Evolutionary conservation across 495 filamentous ascomycete species (phyloP).

Genomic region (Glonium stellatum): DNA sequence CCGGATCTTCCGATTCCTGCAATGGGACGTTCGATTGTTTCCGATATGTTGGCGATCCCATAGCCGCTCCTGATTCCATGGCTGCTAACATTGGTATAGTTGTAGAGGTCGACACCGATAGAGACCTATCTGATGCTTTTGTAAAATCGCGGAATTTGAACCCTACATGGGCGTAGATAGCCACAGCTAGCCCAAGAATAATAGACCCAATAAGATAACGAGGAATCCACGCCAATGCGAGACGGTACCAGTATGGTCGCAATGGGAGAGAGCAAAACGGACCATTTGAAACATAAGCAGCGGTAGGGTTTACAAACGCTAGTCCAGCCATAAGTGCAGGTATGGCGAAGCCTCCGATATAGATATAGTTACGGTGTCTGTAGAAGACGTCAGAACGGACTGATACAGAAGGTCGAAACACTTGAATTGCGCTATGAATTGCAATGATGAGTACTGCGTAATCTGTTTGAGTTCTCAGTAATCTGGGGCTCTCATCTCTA

Average conservation of each 20-base stretch:
- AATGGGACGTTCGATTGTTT: neutral
- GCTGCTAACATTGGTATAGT: neutral
- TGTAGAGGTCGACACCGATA: neutral
- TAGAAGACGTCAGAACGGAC: conserved; percentile 53
- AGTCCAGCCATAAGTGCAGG: conserved; percentile 53
- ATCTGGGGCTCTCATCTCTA: neutral
- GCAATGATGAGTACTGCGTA: conserved; percentile 63
- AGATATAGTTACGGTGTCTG: conserved; percentile 53
- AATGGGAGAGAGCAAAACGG: conserved; percentile 62
- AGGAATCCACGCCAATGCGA: conserved; percentile 63
- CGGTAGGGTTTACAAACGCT: conserved; percentile 52
- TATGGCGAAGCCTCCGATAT: conserved; percentile 48
- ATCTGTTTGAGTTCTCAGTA: conserved; percentile 39
- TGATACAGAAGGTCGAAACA: conserved; percentile 48
- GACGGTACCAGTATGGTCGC: conserved; percentile 53
- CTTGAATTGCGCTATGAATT: conserved; percentile 60
- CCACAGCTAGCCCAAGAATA: conserved; percentile 55
- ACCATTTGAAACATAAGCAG: conserved; percentile 52
- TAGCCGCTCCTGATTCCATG: neutral
- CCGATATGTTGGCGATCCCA: neutral
- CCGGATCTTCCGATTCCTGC: too few relatives aligned
- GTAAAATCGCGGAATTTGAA: conserved; percentile 36
- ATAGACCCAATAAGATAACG: conserved; percentile 59
- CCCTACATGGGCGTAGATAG: conserved; percentile 62
- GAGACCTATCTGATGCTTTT: neutral